Evolutionary conservation across 176 grass and related monocot genomes (phyloP).

Genomic region (Chloris gayana): DNA sequence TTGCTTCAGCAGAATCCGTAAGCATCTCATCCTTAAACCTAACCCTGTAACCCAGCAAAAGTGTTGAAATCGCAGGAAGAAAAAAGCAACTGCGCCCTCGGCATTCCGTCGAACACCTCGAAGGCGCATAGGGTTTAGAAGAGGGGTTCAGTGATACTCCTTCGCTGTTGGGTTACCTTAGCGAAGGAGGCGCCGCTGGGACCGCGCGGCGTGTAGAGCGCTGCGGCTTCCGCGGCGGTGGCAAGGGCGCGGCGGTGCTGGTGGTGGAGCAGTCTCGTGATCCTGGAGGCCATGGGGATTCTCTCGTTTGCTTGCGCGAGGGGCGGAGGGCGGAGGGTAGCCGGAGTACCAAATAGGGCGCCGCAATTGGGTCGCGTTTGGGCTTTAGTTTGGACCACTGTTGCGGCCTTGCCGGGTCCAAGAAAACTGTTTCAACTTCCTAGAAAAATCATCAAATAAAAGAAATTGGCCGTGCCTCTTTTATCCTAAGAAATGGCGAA

Average conservation of each 20-base stretch:
- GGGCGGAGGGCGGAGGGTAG: background rate
- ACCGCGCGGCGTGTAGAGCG: background rate
- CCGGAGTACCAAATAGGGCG: background rate
- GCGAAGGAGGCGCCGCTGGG: background rate
- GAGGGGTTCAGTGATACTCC: background rate
- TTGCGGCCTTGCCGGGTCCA: no score
- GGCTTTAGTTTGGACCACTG: no score
- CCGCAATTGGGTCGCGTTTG: background rate
- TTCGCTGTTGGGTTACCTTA: constrained; percentile 33
- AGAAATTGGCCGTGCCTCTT: no score
- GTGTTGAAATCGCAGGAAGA: background rate
- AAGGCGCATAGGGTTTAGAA: background rate
- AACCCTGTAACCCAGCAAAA: background rate
- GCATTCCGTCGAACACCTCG: constrained; percentile 43
- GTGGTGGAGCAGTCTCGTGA: constrained; percentile 37
- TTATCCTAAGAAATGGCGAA: no score
- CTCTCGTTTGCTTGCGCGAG: constrained; percentile 24
- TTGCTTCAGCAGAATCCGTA: constrained; percentile 21
- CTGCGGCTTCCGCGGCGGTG: constrained; percentile 32
- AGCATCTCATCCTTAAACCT: background rate
- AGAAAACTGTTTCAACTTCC: no score
- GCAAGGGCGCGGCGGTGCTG: constrained; percentile 34
- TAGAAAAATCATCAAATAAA: no score
- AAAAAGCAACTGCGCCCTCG: background rate
- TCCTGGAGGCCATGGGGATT: constrained; percentile 36